Conservation (phyloP, 768 basidiomycete species). For the Pleurotus eryngii region DNA sequence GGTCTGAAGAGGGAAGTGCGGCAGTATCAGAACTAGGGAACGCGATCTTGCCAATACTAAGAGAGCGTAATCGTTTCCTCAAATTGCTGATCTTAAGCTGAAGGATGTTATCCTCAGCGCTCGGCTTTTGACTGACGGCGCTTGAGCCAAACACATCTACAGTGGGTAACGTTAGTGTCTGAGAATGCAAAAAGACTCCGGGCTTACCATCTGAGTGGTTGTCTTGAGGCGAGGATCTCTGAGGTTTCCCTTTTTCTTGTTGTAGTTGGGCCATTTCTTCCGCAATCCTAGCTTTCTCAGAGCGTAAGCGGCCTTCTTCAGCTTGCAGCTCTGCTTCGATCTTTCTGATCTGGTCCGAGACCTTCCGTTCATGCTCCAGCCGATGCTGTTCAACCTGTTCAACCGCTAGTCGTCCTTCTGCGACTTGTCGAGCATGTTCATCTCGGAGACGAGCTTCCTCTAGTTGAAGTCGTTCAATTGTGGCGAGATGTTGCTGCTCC, state of each 20-base stretch:
- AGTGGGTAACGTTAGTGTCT: background rate
- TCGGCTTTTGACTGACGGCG: background rate
- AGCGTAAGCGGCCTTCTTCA: slow-evolving; percentile 18
- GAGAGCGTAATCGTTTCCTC: slow-evolving; percentile 57
- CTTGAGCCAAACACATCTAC: slow-evolving; percentile 54
- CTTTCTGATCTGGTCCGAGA: slow-evolving; percentile 22
- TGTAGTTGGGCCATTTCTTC: slow-evolving; percentile 26
- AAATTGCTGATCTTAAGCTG: slow-evolving; percentile 49
- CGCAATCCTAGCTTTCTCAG: slow-evolving; percentile 21
- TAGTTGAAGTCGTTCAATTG: background rate
- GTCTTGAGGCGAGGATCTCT: background rate
- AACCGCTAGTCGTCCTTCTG: slow-evolving; percentile 1
- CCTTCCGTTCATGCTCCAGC: slow-evolving; percentile 27
- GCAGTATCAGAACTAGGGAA: slow-evolving; percentile 42
- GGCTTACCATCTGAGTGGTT: too few relatives aligned
- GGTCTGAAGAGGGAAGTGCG: slow-evolving; percentile 49
- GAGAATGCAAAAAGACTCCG: background rate
- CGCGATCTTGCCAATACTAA: slow-evolving; percentile 55
- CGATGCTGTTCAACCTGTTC: slow-evolving; percentile 27
- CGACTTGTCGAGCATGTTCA: slow-evolving; percentile 1
- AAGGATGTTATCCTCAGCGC: background rate
- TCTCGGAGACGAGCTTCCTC: slow-evolving; percentile 5
- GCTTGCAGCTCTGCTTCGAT: slow-evolving; percentile 20
- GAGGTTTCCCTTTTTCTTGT: slow-evolving; percentile 19
- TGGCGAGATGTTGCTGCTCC: slow-evolving; percentile 4